Percentiles rank a stretch among this genome's conserved stretches.
These are phyloP conservation scores for Penicillium italicum DNA, from an alignment of 2,329 filamentous ascomycete genomes.

Conservation along the genomic window DNA sequence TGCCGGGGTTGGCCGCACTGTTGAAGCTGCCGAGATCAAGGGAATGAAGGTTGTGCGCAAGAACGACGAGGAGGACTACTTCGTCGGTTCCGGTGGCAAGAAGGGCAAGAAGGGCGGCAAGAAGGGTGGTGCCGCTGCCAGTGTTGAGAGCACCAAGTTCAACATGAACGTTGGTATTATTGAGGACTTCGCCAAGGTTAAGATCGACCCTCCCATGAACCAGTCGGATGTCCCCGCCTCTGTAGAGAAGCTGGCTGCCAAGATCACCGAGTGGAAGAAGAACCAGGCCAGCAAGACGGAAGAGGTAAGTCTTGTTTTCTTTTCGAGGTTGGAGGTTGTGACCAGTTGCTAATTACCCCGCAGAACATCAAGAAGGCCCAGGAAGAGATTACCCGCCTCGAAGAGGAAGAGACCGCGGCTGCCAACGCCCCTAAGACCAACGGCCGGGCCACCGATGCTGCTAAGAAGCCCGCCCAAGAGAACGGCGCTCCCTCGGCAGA, in stretches of 20 bases:
- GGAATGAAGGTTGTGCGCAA: constrained; percentile 80
- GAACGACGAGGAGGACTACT: constrained; percentile 85
- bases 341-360: constrained; percentile 24
- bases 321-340: background rate
- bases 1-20: constrained; percentile 74
- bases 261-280: constrained; percentile 85
- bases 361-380: constrained; percentile 97
- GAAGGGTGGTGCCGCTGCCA: constrained; percentile 56
- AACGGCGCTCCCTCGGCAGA: constrained; percentile 54
- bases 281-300: constrained; percentile 88
- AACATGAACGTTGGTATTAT: constrained; percentile 88
- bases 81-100: constrained; percentile 67
- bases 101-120: constrained; percentile 80
- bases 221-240: constrained; percentile 74
- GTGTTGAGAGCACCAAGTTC: constrained; percentile 59
- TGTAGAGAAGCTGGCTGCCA: constrained; percentile 86
- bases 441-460: constrained; percentile 49
- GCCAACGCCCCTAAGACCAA: constrained; percentile 45
- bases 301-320: constrained; percentile 61
- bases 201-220: constrained; percentile 83
- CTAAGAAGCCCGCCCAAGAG: constrained; percentile 53
- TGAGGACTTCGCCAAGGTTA: constrained; percentile 80
- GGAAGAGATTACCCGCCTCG: constrained; percentile 86
- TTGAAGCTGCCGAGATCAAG: constrained; percentile 80
- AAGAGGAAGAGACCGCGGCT: constrained; percentile 63